These are phyloP conservation scores for Volutella citrinella DNA, from an alignment of 2,329 filamentous ascomycete species.

Conservation along the genomic window DNA sequence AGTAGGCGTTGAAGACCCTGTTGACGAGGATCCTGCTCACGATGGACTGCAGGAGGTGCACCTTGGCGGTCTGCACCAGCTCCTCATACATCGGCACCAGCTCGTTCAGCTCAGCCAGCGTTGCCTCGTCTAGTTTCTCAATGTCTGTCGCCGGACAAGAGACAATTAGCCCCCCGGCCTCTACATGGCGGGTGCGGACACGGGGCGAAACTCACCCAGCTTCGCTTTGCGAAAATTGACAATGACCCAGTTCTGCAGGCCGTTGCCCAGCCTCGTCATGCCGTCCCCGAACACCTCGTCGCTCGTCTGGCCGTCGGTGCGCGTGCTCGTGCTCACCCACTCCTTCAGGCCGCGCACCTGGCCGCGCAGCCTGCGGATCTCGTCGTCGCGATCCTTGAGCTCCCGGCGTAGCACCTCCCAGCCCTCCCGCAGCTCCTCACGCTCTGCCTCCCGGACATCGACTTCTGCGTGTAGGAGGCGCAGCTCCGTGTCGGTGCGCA, in stretches of 20 bases:
- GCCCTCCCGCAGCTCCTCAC: constrained; percentile 47
- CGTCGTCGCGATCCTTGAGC: constrained; percentile 50
- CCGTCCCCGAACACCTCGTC: constrained; percentile 65
- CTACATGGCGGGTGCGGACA: not conserved
- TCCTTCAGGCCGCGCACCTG: constrained; percentile 69
- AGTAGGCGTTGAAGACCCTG: constrained; percentile 59
- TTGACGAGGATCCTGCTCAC: constrained; percentile 60
- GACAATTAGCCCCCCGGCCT: not conserved
- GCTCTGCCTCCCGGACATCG: constrained; percentile 44
- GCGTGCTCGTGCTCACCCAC: constrained; percentile 66
- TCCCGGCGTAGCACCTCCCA: constrained; percentile 46
- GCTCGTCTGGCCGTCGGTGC: constrained; percentile 57
- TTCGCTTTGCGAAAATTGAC: constrained; percentile 64
- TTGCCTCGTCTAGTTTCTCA: constrained; percentile 37
- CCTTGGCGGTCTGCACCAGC: constrained; percentile 51
- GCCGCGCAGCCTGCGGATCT: constrained; percentile 50
- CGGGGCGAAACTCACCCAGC: constrained; percentile 40
- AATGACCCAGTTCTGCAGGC: constrained; percentile 73
- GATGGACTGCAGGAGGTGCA: constrained; percentile 61
- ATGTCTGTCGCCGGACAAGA: constrained; percentile 36
- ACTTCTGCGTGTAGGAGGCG: constrained; percentile 48
- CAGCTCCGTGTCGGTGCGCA: constrained; percentile 51
- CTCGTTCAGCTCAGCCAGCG: constrained; percentile 40
- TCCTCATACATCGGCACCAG: constrained; percentile 59
- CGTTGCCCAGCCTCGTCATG: constrained; percentile 61